Evolutionary conservation across 257 asterid genomes (phyloP).

Genomic region (Gardenia jasminoides): DNA sequence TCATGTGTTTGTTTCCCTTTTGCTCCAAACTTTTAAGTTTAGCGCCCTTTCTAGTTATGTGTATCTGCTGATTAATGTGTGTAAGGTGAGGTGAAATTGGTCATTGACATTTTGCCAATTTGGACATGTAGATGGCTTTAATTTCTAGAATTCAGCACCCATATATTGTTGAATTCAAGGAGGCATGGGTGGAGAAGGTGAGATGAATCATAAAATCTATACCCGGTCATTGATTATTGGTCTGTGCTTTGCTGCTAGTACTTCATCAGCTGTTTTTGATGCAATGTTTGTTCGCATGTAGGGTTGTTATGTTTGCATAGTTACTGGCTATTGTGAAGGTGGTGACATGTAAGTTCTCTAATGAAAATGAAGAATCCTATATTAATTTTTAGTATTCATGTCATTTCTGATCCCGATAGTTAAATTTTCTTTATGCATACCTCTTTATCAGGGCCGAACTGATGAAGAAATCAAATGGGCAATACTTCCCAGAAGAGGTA

Average conservation of each 20-base stretch:
- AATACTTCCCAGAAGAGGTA: slow-evolving; percentile 94
- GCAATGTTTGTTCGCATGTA: slow-evolving; percentile 22
- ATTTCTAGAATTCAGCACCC: slow-evolving; percentile 91
- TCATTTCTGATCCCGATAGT: not conserved
- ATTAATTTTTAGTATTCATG: not conserved
- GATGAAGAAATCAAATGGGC: slow-evolving; percentile 91
- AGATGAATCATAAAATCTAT: slow-evolving; percentile 16
- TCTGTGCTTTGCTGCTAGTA: not conserved
- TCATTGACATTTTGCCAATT: slow-evolving; percentile 14
- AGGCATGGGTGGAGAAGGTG: slow-evolving; percentile 99
- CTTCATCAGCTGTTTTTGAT: not conserved
- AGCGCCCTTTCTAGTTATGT: not conserved
- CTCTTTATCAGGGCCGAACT: slow-evolving; percentile 75
- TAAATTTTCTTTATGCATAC: not conserved
- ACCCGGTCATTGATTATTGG: not conserved
- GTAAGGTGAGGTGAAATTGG: not conserved
- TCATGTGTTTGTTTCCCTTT: not conserved
- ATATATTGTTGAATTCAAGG: slow-evolving; percentile 90
- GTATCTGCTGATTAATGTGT: not conserved
- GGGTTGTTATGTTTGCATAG: slow-evolving; percentile 99
- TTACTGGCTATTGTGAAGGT: slow-evolving; percentile 97
- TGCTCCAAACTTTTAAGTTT: not conserved
- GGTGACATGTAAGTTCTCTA: slow-evolving; percentile 87
- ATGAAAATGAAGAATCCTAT: no score
- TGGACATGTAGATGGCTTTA: slow-evolving; percentile 80